Percentiles rank a stretch among this genome's conserved stretches.
phyloP scores from a whole-genome alignment of 495 filamentous ascomycete genomes.

The Aspergillus leporis region DNA sequence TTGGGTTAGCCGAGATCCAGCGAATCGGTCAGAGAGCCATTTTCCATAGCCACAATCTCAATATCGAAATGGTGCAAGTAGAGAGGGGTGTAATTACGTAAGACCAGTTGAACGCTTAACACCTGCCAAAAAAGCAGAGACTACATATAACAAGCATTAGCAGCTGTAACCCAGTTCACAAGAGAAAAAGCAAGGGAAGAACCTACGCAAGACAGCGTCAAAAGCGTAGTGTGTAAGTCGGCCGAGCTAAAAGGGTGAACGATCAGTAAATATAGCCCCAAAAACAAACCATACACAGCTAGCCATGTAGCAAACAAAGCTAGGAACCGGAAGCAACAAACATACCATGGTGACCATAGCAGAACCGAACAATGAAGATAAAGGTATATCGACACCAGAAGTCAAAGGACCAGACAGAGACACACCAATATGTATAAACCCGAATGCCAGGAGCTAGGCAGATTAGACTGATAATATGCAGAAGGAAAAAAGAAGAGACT shows the following conservation, averaged over 20 bases:
- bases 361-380: background rate
- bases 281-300: background rate
- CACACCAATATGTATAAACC: background rate
- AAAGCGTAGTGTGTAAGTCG: constrained; percentile 92
- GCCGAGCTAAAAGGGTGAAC: constrained; percentile 63
- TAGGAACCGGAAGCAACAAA: background rate
- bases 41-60: background rate
- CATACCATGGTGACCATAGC: constrained; percentile 25
- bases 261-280: background rate
- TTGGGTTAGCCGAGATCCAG: constrained; percentile 30
- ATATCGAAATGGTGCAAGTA: background rate
- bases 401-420: background rate
- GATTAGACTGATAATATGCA: constrained; percentile 1
- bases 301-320: background rate
- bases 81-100: constrained; percentile 70
- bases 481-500: constrained; percentile 5
- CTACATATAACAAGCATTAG: constrained; percentile 37
- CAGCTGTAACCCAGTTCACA: constrained; percentile 19
- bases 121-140: constrained; percentile 94
- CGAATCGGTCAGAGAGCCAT: background rate
- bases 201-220: constrained; percentile 88
- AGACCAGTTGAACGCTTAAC: constrained; percentile 95
- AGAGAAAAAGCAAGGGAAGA: constrained; percentile 2
- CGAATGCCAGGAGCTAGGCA: background rate
- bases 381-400: background rate